Evolutionary conservation across 1,284 basidiomycete genomes (phyloP), one percentile per base, ranked within the genome.

Genomic region (Inonotus hispidus): DNA sequence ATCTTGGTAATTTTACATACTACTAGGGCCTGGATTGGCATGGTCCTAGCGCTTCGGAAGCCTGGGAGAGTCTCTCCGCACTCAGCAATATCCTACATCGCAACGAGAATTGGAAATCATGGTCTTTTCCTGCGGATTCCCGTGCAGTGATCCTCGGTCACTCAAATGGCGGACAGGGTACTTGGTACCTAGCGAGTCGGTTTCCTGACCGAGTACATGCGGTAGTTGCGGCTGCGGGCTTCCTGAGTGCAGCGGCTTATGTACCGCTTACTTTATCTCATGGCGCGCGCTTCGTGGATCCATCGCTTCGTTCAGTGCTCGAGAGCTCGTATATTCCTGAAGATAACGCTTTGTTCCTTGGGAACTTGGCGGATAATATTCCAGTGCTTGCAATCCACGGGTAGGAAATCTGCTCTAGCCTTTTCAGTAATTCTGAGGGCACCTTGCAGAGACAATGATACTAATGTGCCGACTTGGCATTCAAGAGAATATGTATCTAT

Each of bases 121-220:
- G 81, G 77, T 63, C 66, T 8, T 72, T 81, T 2, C 63, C 69
- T 23, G 32, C 68, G 1, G 68, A 79, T 6, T 73, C 77, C 1
- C 76, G 75, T 32, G 81, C 85, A 0, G 71, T 91, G 10, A 69
- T 95, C 6, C 75, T 95, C 50, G 94, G 94, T 0, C 94, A 97
- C 70, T 95, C 93, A 1, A 97, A 97, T 70, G 94, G 94, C 8
- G 94, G 93, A 2, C 94, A 96, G 72, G 94, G 94, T 0, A 79
- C 88, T 2, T 94, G 92, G 90, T 87, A 93, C 70, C 69, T 88
- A 4, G 83, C 89, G 1, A 80, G 84, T 25, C 79, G 88, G 60
- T 90, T 82, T 69, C 92, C 93, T 0, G 93, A 95, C 70, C 78
- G 82, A 41, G 81, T 93, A 0, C 69, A 87, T 2, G 93, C 80